These are phyloP conservation scores for Quercus lobata DNA, from an alignment of 331 rosid genomes.

Conservation along the genomic window DNA sequence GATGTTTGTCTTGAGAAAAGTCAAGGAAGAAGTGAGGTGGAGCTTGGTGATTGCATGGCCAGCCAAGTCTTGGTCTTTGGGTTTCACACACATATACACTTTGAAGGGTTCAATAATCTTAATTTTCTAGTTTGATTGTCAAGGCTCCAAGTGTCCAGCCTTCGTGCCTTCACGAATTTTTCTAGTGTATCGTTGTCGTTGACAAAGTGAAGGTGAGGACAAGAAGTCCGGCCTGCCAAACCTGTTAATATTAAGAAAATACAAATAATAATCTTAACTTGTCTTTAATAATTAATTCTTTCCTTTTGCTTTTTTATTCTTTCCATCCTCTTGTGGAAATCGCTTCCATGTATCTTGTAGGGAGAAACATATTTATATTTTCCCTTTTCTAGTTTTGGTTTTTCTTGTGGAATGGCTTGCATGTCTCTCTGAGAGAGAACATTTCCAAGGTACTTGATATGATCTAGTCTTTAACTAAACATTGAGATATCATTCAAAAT, in stretches of 20 bases:
- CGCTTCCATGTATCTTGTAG: too few relatives aligned
- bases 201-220: slow-evolving; percentile 18
- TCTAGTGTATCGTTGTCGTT: not conserved
- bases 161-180: slow-evolving; percentile 41
- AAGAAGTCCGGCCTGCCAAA: slow-evolving; percentile 6
- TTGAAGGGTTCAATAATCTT: not conserved
- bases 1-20: too few relatives aligned
- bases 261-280: not conserved
- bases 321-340: not conserved
- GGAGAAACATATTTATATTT: too few relatives aligned
- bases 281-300: not conserved
- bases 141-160: slow-evolving; percentile 20
- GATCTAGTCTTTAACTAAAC: slow-evolving; percentile 18
- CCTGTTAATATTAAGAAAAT: not conserved
- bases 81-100: too few relatives aligned
- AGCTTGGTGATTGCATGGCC: too few relatives aligned
- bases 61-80: too few relatives aligned
- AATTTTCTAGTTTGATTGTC: not conserved
- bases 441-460: not conserved
- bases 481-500: slow-evolving; percentile 19
- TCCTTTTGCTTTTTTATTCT: not conserved
- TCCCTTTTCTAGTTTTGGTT: too few relatives aligned
- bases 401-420: slow-evolving; percentile 4
- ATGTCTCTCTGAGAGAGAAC: not conserved
- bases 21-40: too few relatives aligned